phyloP scores from a whole-genome alignment of 2,329 filamentous ascomycete species.

The Arthrinium phaeospermum region DNA sequence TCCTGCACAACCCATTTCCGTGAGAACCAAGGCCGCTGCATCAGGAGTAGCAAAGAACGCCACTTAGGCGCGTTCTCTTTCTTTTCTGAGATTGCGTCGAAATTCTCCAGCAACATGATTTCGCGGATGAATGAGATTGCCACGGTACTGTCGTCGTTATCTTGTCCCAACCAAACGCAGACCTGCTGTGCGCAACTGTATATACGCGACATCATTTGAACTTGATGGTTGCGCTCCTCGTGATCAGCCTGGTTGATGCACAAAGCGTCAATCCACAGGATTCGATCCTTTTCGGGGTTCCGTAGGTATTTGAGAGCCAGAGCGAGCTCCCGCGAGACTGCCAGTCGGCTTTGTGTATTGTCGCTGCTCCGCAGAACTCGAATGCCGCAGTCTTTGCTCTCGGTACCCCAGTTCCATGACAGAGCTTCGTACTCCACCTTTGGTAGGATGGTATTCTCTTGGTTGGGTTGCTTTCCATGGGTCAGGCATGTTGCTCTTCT shows the following conservation, averaged over 20 bases:
- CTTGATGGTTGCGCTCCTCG: conserved; percentile 5
- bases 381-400: neutral
- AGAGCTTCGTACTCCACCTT: neutral
- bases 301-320: neutral
- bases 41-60: neutral
- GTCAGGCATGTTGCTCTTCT: too few relatives aligned
- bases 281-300: neutral
- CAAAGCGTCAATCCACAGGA: neutral
- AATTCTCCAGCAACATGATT: neutral
- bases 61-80: neutral
- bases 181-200: neutral
- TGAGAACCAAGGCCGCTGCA: neutral
- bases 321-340: neutral
- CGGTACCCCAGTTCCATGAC: neutral
- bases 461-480: too few relatives aligned
- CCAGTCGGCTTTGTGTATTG: too few relatives aligned
- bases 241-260: conserved; percentile 17
- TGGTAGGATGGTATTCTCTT: neutral
- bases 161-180: neutral
- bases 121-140: neutral
- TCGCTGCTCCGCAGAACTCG: neutral
- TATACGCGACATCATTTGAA: neutral
- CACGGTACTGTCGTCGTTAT: neutral
- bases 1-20: conserved; percentile 5
- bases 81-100: neutral